These are phyloP conservation scores for Rhamnella rubrinervis DNA, from an alignment of 331 rosid genomes.

Conservation along the genomic window DNA sequence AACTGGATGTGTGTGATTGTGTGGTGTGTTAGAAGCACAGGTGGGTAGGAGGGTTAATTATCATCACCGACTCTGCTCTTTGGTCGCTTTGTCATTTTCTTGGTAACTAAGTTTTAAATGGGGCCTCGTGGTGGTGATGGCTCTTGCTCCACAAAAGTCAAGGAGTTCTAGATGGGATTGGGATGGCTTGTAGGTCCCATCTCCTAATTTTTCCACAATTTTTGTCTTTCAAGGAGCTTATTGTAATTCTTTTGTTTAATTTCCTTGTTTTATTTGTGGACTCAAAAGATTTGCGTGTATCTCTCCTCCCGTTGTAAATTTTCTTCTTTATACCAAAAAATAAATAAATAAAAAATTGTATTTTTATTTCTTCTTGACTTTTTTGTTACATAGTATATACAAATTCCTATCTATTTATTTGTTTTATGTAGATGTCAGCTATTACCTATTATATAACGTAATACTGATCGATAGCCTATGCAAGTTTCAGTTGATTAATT, in stretches of 20 bases:
- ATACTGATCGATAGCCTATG: background rate
- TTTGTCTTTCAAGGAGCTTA: background rate
- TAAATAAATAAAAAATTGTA: background rate
- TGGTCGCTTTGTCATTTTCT: constrained; percentile 28
- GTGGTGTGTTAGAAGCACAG: constrained; percentile 22
- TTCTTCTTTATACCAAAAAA: background rate
- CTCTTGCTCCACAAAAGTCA: constrained; percentile 42
- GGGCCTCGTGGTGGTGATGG: background rate
- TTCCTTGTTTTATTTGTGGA: background rate
- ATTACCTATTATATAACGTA: too few species aligned
- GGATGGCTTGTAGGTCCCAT: background rate
- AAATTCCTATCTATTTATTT: too few species aligned
- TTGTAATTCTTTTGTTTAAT: background rate
- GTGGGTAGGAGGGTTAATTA: constrained; percentile 15
- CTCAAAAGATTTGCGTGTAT: background rate
- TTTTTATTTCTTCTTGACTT: too few species aligned
- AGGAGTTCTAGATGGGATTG: constrained; percentile 59
- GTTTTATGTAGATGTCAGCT: too few species aligned
- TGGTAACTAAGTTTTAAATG: constrained; percentile 31
- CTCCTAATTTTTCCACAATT: background rate
- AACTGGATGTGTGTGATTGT: background rate
- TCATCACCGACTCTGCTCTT: constrained; percentile 25
- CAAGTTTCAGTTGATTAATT: background rate
- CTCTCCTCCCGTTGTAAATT: background rate
- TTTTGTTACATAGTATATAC: too few species aligned